Conservation (phyloP, 495 filamentous ascomycete species). For the Chaetomium cochliodes region DNA sequence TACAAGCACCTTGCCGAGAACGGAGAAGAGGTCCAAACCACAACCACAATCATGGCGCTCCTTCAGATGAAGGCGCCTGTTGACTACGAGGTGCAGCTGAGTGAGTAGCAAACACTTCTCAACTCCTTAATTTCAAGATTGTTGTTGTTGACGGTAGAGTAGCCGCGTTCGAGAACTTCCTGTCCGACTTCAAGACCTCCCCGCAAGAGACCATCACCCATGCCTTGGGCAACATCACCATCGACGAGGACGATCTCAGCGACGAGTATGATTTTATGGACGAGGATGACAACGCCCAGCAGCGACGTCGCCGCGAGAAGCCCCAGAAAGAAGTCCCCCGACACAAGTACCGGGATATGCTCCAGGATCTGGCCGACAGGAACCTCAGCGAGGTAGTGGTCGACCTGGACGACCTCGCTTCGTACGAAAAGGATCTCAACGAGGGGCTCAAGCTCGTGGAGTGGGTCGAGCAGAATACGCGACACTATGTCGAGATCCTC, state of each 20-base stretch:
- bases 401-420: constrained; percentile 82
- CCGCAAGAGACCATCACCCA: constrained; percentile 69
- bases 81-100: constrained; percentile 80
- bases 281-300: constrained; percentile 64
- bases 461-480: constrained; percentile 85
- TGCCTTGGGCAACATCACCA: constrained; percentile 77
- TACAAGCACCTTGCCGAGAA: neutral
- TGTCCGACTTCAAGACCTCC: constrained; percentile 82
- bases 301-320: constrained; percentile 47
- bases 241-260: constrained; percentile 83
- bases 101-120: constrained; percentile 45
- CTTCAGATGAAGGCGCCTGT: constrained; percentile 70
- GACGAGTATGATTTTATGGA: constrained; percentile 97
- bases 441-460: constrained; percentile 75
- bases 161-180: constrained; percentile 86
- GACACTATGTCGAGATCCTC: constrained; percentile 90
- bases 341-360: constrained; percentile 85
- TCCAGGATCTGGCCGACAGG: constrained; percentile 85
- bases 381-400: constrained; percentile 70
- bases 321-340: constrained; percentile 54
- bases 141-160: constrained; percentile 20
- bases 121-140: neutral
- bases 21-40: constrained; percentile 15
- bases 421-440: constrained; percentile 69
- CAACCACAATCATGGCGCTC: constrained; percentile 65